These are phyloP conservation scores for Capsicum rhomboideum DNA, from an alignment of 257 asterid species.

Conservation along the genomic window DNA sequence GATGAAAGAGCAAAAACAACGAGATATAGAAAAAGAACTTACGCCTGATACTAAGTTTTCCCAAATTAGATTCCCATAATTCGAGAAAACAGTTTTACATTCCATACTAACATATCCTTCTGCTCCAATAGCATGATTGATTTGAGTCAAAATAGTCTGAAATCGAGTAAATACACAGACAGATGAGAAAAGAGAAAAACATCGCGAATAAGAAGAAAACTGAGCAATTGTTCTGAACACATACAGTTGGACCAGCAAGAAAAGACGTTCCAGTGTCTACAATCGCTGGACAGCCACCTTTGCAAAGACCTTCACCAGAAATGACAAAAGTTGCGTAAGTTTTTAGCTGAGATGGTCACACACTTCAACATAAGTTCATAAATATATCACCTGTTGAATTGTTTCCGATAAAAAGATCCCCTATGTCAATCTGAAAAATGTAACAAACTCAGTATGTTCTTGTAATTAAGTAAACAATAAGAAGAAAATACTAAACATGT, in stretches of 20 bases:
- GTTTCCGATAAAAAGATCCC: constrained; percentile 21
- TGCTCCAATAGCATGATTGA: constrained; percentile 38
- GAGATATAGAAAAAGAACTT: background rate
- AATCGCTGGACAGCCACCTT: constrained; percentile 32
- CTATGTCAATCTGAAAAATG: constrained; percentile 17
- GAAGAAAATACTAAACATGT: background rate
- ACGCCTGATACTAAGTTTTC: constrained; percentile 23
- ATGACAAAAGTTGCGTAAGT: background rate
- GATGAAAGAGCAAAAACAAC: background rate
- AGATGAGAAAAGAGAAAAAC: background rate
- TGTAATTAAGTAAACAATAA: background rate
- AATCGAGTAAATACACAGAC: background rate
- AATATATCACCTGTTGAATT: constrained; percentile 20
- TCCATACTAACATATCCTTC: constrained; percentile 32
- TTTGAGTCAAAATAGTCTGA: constrained; percentile 27
- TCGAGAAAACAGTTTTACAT: constrained; percentile 22
- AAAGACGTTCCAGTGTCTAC: constrained; percentile 37
- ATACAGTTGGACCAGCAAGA: constrained; percentile 40
- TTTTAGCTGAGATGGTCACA: background rate
- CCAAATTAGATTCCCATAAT: constrained; percentile 30
- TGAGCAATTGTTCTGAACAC: background rate
- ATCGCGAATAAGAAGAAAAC: background rate
- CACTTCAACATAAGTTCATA: background rate
- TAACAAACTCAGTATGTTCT: background rate
- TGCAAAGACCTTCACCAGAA: constrained; percentile 16